Evolutionary conservation across 73 alveolate species (phyloP).

Genomic region (Breviolum minutum): DNA sequence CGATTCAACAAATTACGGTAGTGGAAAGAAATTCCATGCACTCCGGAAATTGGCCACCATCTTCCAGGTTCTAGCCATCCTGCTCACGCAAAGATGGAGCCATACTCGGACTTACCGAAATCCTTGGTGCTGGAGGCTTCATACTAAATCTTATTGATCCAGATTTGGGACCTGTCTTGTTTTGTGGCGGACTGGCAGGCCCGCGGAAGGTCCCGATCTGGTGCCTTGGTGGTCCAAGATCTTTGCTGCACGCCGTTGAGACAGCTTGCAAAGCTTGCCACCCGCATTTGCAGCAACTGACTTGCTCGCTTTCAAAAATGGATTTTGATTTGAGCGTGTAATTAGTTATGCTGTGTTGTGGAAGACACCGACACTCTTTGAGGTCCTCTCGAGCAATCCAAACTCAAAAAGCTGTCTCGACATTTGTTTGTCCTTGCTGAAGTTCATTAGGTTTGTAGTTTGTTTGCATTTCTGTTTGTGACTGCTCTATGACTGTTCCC

Average conservation of each 20-base stretch:
- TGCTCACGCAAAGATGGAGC: slow-evolving; percentile 72
- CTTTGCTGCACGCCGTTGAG: background rate
- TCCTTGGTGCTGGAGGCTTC: slow-evolving; percentile 58
- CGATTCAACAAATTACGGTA: no score
- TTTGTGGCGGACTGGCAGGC: background rate
- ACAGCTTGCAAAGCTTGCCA: background rate
- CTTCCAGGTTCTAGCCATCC: slow-evolving; percentile 57
- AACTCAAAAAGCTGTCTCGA: no score
- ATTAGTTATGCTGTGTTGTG: no score
- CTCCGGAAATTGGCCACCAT: background rate
- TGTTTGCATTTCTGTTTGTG: no score
- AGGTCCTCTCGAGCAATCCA: no score
- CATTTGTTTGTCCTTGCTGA: no score
- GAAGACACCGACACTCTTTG: no score
- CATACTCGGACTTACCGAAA: slow-evolving; percentile 50
- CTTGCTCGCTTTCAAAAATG: background rate
- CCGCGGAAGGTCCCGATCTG: no score
- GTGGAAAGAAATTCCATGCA: background rate
- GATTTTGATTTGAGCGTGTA: no score
- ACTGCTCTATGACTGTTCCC: no score
- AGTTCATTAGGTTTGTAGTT: no score
- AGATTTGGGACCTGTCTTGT: background rate
- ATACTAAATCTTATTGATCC: background rate
- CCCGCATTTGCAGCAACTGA: background rate
- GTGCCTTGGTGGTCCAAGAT: no score